Conservation (phyloP, 2,329 filamentous ascomycete species). For the Verticillium albo-atrum region DNA sequence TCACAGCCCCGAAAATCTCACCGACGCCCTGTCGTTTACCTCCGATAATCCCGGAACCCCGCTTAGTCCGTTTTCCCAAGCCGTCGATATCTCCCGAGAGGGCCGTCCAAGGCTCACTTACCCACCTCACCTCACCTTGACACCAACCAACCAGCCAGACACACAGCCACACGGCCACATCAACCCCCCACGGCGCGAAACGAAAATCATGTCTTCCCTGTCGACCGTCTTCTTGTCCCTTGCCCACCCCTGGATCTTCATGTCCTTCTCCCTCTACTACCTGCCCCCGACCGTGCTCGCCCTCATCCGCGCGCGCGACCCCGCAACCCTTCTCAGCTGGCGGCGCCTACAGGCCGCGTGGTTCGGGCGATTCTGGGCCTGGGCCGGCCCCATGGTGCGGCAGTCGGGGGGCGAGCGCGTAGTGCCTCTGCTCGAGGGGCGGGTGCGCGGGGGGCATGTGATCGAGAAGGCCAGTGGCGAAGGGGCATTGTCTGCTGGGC, state of each 20-base stretch:
- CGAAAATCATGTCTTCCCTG: constrained; percentile 15
- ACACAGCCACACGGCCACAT: neutral
- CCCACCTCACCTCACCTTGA: neutral
- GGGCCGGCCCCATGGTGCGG: constrained; percentile 46
- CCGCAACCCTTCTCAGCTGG: constrained; percentile 33
- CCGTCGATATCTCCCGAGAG: no score
- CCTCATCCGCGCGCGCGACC: constrained; percentile 31
- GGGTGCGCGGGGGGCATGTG: constrained; percentile 31
- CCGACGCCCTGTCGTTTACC: no score
- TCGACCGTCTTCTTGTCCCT: constrained; percentile 26
- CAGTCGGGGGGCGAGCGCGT: constrained; percentile 36
- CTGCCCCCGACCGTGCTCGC: constrained; percentile 45
- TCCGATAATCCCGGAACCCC: neutral
- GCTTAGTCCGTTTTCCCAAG: neutral
- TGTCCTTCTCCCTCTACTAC: constrained; percentile 41
- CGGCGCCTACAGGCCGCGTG: constrained; percentile 41
- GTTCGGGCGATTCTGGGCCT: constrained; percentile 60
- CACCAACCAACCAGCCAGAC: no score
- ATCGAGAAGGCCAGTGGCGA: constrained; percentile 17
- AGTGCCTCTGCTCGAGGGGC: constrained; percentile 50
- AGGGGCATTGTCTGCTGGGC: constrained; percentile 15
- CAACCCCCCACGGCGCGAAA: neutral
- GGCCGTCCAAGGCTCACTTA: no score
- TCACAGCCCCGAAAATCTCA: no score
- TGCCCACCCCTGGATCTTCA: constrained; percentile 47